A percentile compares a stretch with the other conserved stretches of the same genome.
phyloP scores from a whole-genome alignment of 139 green algal species.

The Gonium pectorale region DNA sequence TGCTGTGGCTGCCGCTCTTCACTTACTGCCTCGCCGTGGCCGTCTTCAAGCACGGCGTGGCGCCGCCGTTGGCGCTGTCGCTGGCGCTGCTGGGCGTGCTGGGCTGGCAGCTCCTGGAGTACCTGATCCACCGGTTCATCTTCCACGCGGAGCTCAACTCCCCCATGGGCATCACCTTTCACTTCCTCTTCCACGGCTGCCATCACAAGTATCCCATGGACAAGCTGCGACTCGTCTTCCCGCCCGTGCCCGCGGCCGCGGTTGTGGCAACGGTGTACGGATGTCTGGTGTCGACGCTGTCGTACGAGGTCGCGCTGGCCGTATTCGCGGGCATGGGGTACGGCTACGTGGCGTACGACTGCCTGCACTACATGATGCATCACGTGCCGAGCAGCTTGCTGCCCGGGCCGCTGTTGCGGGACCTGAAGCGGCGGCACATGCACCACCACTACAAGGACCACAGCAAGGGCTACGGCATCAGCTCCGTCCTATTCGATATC shows the following conservation, averaged over 20 bases:
- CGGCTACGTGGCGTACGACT: constrained; percentile 95
- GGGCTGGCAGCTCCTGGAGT: constrained; percentile 92
- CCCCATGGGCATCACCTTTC: constrained; percentile 81
- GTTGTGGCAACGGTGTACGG: constrained; percentile 63
- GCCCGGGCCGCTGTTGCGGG: constrained; percentile 48
- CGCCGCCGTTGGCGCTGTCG: background rate
- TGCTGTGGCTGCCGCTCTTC: constrained; percentile 89
- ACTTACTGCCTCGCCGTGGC: constrained; percentile 9
- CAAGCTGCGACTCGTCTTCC: constrained; percentile 90
- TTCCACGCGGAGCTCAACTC: constrained; percentile 81
- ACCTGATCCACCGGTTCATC: constrained; percentile 91
- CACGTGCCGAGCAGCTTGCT: constrained; percentile 34
- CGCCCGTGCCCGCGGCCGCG: constrained; percentile 75
- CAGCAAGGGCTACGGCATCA: constrained; percentile 82
- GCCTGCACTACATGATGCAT: constrained; percentile 89
- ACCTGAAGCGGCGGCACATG: constrained; percentile 74
- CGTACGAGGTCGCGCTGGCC: constrained; percentile 40
- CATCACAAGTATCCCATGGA: constrained; percentile 97
- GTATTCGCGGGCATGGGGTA: constrained; percentile 82
- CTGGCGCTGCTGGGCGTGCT: constrained; percentile 69
- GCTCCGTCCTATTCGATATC: constrained; percentile 78
- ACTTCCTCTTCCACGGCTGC: constrained; percentile 96
- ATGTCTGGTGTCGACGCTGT: constrained; percentile 48
- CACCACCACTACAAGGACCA: constrained; percentile 86
- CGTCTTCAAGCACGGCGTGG: background rate